A percentile compares a stretch with the other conserved stretches of the same genome.
phyloP scores from a whole-genome alignment of 345 rosid species.

The Syzygium aromaticum region DNA sequence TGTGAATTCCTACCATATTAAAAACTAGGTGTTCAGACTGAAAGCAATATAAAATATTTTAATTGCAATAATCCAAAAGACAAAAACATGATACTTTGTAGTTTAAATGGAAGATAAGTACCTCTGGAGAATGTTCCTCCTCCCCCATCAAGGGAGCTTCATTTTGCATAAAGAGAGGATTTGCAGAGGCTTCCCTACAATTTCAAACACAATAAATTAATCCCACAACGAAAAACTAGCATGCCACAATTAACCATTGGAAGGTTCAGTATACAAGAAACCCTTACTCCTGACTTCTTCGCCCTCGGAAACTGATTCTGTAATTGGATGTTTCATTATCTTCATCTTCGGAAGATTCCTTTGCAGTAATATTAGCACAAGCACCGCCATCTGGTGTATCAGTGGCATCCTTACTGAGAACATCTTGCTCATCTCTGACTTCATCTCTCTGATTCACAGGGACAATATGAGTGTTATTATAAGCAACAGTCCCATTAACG shows the following conservation, averaged over 20 bases:
- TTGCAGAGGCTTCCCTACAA: constrained; percentile 18
- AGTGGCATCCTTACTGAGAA: constrained; percentile 1
- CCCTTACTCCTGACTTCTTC: constrained; percentile 12
- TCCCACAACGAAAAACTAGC: not conserved
- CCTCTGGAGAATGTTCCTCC: constrained; percentile 38
- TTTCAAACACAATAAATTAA: not conserved
- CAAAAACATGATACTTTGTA: not conserved
- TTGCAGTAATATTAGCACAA: constrained; percentile 9
- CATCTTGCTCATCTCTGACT: constrained; percentile 11
- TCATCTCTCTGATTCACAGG: not conserved
- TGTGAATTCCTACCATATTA: not conserved
- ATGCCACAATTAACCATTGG: not conserved
- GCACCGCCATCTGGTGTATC: constrained; percentile 6
- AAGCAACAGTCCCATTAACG: constrained; percentile 1
- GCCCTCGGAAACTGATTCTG: constrained; percentile 5
- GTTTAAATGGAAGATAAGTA: constrained; percentile 1
- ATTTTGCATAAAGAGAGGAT: constrained; percentile 20
- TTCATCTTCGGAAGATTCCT: constrained; percentile 6
- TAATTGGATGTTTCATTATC: constrained; percentile 17
- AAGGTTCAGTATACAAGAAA: not conserved
- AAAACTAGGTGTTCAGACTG: not conserved
- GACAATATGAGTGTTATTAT: not conserved
- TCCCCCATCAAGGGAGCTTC: constrained; percentile 26
- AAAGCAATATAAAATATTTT: not conserved
- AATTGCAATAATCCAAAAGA: not conserved